A percentile compares a stretch with the other conserved stretches of the same genome.
These are phyloP conservation scores for Geotrichum fermentans DNA, from an alignment of 1,139 yeast genomes.

Conservation along the genomic window DNA sequence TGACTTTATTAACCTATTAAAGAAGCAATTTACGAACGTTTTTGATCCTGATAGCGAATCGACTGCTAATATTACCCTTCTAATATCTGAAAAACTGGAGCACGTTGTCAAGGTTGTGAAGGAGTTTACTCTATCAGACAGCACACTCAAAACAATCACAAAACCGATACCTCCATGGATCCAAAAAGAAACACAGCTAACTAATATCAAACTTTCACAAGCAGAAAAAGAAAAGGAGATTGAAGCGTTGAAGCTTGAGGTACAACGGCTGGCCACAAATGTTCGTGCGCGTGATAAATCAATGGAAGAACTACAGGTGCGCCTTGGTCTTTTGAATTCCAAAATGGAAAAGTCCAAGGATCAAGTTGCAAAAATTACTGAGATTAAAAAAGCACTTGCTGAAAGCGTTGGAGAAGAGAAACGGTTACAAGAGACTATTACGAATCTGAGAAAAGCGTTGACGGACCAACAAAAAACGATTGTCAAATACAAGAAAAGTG, in stretches of 20 bases:
- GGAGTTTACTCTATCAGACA: neutral
- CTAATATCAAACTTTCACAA: constrained; percentile 23
- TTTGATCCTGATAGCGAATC: constrained; percentile 6
- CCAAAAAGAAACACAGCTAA: constrained; percentile 22
- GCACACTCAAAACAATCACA: neutral
- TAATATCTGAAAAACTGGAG: constrained; percentile 9
- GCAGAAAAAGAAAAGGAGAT: constrained; percentile 26
- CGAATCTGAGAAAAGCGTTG: constrained; percentile 24
- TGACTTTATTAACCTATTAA: constrained; percentile 10
- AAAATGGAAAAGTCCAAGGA: constrained; percentile 41
- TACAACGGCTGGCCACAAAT: constrained; percentile 27
- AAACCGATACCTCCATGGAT: constrained; percentile 27
- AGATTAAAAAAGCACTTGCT: constrained; percentile 32
- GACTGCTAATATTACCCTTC: constrained; percentile 5
- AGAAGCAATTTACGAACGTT: constrained; percentile 6
- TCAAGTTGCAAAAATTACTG: constrained; percentile 35
- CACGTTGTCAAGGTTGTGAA: constrained; percentile 2
- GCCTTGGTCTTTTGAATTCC: constrained; percentile 42
- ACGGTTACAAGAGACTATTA: constrained; percentile 26
- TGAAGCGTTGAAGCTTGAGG: constrained; percentile 26
- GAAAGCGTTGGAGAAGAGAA: constrained; percentile 31
- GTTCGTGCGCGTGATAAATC: constrained; percentile 37
- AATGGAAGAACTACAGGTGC: constrained; percentile 45
- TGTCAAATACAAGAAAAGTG: constrained; percentile 21
- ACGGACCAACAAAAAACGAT: constrained; percentile 38